A percentile compares a stretch with the other conserved stretches of the same genome.
Evolutionary conservation across 192 early-diverging fungal genomes (phyloP).

Genomic region (Geranomyces variabilis): DNA sequence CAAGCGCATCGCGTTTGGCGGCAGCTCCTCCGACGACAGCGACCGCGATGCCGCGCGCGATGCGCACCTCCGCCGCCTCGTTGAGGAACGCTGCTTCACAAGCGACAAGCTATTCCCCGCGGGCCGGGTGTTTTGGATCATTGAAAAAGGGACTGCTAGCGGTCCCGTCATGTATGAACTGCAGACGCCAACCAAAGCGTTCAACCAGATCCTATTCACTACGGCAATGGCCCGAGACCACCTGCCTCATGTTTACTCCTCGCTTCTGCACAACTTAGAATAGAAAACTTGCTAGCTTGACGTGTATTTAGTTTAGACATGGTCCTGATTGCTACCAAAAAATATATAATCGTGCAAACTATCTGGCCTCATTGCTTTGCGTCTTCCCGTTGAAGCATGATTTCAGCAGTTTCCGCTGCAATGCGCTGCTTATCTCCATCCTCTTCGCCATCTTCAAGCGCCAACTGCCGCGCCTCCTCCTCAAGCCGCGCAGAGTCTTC

Average conservation of each 20-base stretch:
- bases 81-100: slow-evolving; percentile 26
- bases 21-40: not conserved
- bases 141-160: slow-evolving; percentile 3
- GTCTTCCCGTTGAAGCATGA: no score
- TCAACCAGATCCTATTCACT: slow-evolving; percentile 45
- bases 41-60: slow-evolving; percentile 8
- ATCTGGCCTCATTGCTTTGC: no score
- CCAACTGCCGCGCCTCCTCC: no score
- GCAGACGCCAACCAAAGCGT: slow-evolving; percentile 25
- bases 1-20: not conserved
- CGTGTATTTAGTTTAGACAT: no score
- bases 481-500: no score
- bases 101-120: slow-evolving; percentile 43
- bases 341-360: no score
- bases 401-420: no score
- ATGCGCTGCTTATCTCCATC: no score
- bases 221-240: slow-evolving; percentile 34
- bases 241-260: slow-evolving; percentile 38
- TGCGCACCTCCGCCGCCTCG: slow-evolving; percentile 14
- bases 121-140: slow-evolving; percentile 46
- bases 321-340: no score
- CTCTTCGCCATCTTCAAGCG: no score
- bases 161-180: slow-evolving; percentile 30
- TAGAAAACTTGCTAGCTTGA: not conserved
- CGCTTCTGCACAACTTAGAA: slow-evolving; percentile 24